A percentile compares a stretch with the other conserved stretches of the same genome.
phyloP scores from a whole-genome alignment of 768 basidiomycete genomes.

The Tricholoma flavovirens region DNA sequence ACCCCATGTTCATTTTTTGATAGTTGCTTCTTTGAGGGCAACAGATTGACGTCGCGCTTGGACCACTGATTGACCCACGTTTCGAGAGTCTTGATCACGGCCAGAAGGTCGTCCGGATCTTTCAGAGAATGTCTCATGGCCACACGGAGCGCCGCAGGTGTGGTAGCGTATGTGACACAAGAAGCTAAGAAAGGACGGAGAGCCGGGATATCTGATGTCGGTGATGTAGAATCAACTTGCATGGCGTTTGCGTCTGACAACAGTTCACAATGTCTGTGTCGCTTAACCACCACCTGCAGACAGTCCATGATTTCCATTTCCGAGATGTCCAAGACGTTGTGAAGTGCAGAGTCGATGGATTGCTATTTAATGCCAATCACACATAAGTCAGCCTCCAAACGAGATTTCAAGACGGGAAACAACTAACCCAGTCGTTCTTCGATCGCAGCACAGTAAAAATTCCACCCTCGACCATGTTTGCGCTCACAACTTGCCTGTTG shows the following conservation, averaged over 20 bases:
- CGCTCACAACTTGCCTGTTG: slow-evolving; percentile 47
- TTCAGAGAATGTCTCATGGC: slow-evolving; percentile 47
- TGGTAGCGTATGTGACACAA: slow-evolving; percentile 33
- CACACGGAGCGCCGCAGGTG: slow-evolving; percentile 35
- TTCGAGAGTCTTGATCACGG: slow-evolving; percentile 42
- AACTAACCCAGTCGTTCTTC: slow-evolving; percentile 64
- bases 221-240: slow-evolving; percentile 24
- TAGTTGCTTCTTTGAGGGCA: slow-evolving; percentile 34
- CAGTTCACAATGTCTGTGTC: slow-evolving; percentile 23
- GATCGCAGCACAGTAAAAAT: slow-evolving; percentile 47
- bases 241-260: slow-evolving; percentile 33
- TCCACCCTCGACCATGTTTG: slow-evolving; percentile 57
- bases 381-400: background rate
- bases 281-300: slow-evolving; percentile 38
- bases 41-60: slow-evolving; percentile 28
- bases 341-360: slow-evolving; percentile 47
- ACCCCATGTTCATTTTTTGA: slow-evolving; percentile 38
- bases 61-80: slow-evolving; percentile 41
- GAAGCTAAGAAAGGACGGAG: slow-evolving; percentile 32
- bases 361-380: slow-evolving; percentile 21
- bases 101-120: slow-evolving; percentile 43
- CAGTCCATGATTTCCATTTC: slow-evolving; percentile 58
- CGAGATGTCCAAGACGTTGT: slow-evolving; percentile 53
- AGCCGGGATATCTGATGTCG: slow-evolving; percentile 17
- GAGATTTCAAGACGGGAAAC: background rate